Evolutionary conservation across 495 filamentous ascomycete species (phyloP).

Genomic region (Apiosordaria backusii): DNA sequence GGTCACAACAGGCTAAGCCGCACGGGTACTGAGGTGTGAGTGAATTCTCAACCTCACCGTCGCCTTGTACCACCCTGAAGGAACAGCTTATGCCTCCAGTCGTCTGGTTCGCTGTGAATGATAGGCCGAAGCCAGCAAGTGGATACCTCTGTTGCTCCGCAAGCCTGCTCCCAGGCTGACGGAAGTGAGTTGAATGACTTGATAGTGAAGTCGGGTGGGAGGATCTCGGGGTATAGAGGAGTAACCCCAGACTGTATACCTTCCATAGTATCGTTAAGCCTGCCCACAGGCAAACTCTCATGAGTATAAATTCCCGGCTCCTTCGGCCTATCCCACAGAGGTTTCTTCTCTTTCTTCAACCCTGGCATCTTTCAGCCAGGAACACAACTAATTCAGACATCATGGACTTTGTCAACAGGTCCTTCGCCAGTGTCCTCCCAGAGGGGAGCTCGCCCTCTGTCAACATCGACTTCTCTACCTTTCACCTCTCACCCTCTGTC

Average conservation of each 20-base stretch:
- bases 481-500: not conserved
- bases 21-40: not conserved
- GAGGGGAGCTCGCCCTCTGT: not conserved
- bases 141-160: not conserved
- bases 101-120: not conserved
- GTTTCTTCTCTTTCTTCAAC: not conserved
- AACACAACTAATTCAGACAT: not conserved
- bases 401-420: not conserved
- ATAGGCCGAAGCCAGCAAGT: not conserved
- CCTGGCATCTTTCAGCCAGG: not conserved
- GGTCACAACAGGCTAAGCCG: not conserved
- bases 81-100: not conserved
- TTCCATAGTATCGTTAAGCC: too few relatives aligned
- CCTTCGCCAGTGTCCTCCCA: not conserved
- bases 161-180: not conserved
- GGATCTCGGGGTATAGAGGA: not conserved
- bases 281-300: not conserved
- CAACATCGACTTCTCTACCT: not conserved
- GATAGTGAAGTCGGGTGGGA: not conserved
- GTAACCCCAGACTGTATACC: too few relatives aligned
- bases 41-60: not conserved
- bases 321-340: not conserved
- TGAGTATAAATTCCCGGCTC: not conserved
- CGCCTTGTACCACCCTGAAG: not conserved
- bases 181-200: not conserved